These are phyloP conservation scores for Xylaria hypoxylon DNA, from an alignment of 2,329 filamentous ascomycete species.

Conservation along the genomic window DNA sequence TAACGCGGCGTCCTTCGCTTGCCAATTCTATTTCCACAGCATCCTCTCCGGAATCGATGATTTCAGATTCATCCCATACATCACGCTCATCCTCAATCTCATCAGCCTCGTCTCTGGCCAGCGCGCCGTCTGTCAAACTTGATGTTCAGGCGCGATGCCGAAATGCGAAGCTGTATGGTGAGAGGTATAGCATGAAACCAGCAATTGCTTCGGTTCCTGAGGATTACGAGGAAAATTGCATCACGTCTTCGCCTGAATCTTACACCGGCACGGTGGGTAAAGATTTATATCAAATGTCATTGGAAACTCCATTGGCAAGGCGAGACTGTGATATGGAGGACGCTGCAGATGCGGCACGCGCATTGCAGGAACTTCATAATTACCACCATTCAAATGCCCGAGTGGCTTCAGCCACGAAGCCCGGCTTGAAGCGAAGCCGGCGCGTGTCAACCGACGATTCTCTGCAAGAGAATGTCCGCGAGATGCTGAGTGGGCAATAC, in stretches of 20 bases:
- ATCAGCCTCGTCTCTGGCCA: constrained; percentile 69
- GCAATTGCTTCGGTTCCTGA: constrained; percentile 69
- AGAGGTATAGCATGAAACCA: constrained; percentile 65
- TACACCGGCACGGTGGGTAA: constrained; percentile 66
- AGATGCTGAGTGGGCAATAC: constrained; percentile 61
- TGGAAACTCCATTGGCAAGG: constrained; percentile 61
- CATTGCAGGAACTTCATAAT: constrained; percentile 71
- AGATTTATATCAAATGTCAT: constrained; percentile 61
- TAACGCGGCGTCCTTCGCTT: constrained; percentile 70
- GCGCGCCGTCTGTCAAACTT: constrained; percentile 69
- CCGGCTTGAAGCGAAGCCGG: constrained; percentile 69
- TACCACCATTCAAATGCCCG: constrained; percentile 54
- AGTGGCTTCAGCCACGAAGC: constrained; percentile 53
- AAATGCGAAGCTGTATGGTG: constrained; percentile 67
- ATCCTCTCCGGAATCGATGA: constrained; percentile 75
- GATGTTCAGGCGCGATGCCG: constrained; percentile 73
- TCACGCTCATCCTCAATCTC: constrained; percentile 75
- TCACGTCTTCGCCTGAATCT: constrained; percentile 68
- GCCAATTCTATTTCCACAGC: constrained; percentile 72
- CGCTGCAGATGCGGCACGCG: constrained; percentile 66
- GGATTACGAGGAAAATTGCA: constrained; percentile 63
- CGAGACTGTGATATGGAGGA: constrained; percentile 63
- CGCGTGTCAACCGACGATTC: constrained; percentile 68
- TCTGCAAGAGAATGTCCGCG: constrained; percentile 76
- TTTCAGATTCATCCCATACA: constrained; percentile 70